phyloP scores from a whole-genome alignment of 345 rosid genomes.

The Gossypium arboreum region DNA sequence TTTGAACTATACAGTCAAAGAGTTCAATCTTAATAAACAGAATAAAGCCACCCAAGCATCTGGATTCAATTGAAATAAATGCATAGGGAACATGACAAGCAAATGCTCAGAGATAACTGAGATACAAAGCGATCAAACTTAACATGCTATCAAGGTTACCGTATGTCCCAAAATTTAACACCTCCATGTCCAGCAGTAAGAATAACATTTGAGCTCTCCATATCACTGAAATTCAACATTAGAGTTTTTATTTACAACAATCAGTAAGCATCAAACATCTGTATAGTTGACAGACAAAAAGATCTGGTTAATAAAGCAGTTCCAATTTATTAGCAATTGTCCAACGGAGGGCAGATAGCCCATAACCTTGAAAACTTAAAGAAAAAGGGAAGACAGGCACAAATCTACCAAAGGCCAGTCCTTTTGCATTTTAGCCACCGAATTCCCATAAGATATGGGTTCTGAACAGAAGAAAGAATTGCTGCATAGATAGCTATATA shows the following conservation, averaged over 20 bases:
- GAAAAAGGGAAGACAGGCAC: neutral
- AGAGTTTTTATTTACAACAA: slow-evolving; percentile 12
- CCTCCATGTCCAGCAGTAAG: slow-evolving; percentile 84
- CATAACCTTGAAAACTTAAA: neutral
- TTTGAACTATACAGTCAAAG: neutral
- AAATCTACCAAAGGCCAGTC: neutral
- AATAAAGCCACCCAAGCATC: neutral
- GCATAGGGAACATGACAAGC: neutral
- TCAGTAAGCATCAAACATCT: neutral
- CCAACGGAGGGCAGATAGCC: neutral
- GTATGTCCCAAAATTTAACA: slow-evolving; percentile 89
- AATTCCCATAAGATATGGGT: neutral
- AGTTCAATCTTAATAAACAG: neutral
- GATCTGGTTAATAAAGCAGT: neutral
- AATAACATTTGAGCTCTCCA: slow-evolving; percentile 57
- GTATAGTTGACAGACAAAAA: neutral
- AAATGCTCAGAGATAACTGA: slow-evolving; percentile 1
- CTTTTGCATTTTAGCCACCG: neutral
- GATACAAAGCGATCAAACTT: slow-evolving; percentile 1
- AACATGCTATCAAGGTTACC: slow-evolving; percentile 38
- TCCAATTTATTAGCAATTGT: neutral
- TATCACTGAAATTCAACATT: slow-evolving; percentile 45
- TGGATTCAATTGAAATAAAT: neutral
- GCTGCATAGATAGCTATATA: neutral
- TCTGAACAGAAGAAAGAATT: neutral